Base-by-base conservation (phyloP, 2,329 filamentous ascomycete genomes). In the Ampelomyces quisqualis region DNA sequence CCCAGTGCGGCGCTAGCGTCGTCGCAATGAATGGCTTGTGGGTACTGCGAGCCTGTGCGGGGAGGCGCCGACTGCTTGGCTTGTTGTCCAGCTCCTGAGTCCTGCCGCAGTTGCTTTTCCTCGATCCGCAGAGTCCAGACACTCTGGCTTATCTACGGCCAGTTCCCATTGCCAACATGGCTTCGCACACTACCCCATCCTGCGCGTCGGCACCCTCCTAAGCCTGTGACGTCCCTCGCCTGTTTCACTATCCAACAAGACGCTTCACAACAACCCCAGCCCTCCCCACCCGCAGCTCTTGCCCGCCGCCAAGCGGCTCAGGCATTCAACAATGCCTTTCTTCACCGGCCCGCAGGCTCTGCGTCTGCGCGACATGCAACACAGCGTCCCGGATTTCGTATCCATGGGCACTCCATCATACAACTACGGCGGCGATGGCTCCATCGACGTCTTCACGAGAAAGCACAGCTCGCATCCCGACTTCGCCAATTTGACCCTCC, bases 401-500 rank as follows among this genome's bases (percentile, higher is more conserved):
- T 51, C 61, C 52, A 69, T 66, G 64, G 60, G 55, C 53, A 53
- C 55, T 31, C 63, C 60, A 43, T 58, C 56, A 42, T 59, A 55
- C 42, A 57, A 61, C 40, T 62, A 57, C 39, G 54, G 55, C 51
- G 55, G 62, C 54, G 43, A 48, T 46, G 49, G 49, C 42, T 45
- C 61, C 47, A 45, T 65, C 34, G 50, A 53, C 19, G 58, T 52
- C 40, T 55, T 67, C 58, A 64, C 62, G 49, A 63, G 58, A 44
- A 57, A 57, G 48, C 70, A 72, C 49, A 59, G 61, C 28, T 65
- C 67, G 36, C 84, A 88, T 51, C 84, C 85, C 10, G 77, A 85
- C 37, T 75, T 89, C 49, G 75, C 73, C 42, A 78, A 90, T 57
- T 77, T 95, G 20, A 77, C 83, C 26, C 76, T 94, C 18, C 82